A percentile compares a stretch with the other conserved stretches of the same genome.
Evolutionary conservation across 257 asterid species (phyloP).

Genomic region (Striga asiatica): DNA sequence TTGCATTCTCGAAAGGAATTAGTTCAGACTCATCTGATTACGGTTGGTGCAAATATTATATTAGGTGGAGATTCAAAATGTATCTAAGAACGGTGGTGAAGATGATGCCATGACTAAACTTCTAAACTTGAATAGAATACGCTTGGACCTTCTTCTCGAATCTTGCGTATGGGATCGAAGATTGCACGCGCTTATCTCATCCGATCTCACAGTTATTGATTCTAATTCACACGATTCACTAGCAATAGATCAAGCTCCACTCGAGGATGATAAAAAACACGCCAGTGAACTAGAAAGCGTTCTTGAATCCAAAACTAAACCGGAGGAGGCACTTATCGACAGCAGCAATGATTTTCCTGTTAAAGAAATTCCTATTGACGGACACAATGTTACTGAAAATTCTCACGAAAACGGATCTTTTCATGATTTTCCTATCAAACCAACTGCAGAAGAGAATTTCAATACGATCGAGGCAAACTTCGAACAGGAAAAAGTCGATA

Average conservation of each 20-base stretch:
- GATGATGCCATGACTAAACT: slow-evolving; percentile 35
- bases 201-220: slow-evolving; percentile 26
- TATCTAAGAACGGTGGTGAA: slow-evolving; percentile 30
- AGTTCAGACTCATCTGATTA: slow-evolving; percentile 7
- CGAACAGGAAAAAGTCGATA: neutral
- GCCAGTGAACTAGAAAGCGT: slow-evolving; percentile 13
- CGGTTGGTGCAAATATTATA: slow-evolving; percentile 15
- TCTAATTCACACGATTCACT: slow-evolving; percentile 17
- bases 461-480: too few relatives aligned
- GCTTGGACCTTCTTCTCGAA: slow-evolving; percentile 61
- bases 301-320: slow-evolving; percentile 24
- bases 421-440: slow-evolving; percentile 24
- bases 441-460: slow-evolving; percentile 21
- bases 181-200: slow-evolving; percentile 51
- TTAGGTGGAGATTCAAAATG: slow-evolving; percentile 54
- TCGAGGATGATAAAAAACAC: slow-evolving; percentile 24
- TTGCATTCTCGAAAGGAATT: neutral
- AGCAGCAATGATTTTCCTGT: slow-evolving; percentile 24
- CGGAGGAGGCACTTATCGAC: slow-evolving; percentile 17
- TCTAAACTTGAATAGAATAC: slow-evolving; percentile 54
- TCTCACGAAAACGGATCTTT: slow-evolving; percentile 22
- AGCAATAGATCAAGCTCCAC: slow-evolving; percentile 1
- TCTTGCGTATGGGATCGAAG: slow-evolving; percentile 82
- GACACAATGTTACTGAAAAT: slow-evolving; percentile 20
- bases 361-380: slow-evolving; percentile 38